Evolutionary conservation across 202 grass and related monocot genomes (phyloP).

Genomic region (Hordeum pubiflorum): DNA sequence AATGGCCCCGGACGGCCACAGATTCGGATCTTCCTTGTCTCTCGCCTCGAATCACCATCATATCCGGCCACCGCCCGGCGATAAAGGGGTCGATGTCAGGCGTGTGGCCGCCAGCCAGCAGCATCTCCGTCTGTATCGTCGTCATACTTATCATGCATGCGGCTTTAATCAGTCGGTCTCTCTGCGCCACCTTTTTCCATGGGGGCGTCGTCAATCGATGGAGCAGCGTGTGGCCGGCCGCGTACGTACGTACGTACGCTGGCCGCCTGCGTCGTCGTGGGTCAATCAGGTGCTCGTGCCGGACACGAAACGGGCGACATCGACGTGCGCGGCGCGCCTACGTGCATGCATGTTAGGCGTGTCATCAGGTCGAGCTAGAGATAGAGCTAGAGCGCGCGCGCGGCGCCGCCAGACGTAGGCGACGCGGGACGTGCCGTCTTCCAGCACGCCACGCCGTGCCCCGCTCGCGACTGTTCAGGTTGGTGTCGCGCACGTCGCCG

Average conservation of each 20-base stretch:
- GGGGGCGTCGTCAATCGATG: neutral
- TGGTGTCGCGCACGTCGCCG: neutral
- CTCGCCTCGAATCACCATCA: neutral
- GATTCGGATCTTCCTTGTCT: conserved; percentile 2
- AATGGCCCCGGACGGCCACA: neutral
- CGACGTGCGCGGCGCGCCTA: neutral
- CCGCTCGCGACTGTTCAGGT: too few species aligned
- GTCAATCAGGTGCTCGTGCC: neutral
- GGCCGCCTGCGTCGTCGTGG: neutral
- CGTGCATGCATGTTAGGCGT: too few species aligned
- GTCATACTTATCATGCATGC: neutral
- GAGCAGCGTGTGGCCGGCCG: neutral
- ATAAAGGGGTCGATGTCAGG: conserved; percentile 1
- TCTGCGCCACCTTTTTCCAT: neutral
- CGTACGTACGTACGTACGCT: neutral
- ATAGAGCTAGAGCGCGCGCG: neutral
- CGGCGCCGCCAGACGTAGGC: too few species aligned
- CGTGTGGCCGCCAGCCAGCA: neutral
- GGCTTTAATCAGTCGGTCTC: neutral
- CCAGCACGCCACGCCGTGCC: neutral
- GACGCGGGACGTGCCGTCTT: neutral
- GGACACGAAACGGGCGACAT: neutral
- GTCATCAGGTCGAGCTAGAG: too few species aligned
- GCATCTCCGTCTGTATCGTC: neutral
- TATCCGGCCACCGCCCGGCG: neutral